Base-by-base conservation (phyloP, 1,284 basidiomycete genomes). In the Puccinia coronata region DNA sequence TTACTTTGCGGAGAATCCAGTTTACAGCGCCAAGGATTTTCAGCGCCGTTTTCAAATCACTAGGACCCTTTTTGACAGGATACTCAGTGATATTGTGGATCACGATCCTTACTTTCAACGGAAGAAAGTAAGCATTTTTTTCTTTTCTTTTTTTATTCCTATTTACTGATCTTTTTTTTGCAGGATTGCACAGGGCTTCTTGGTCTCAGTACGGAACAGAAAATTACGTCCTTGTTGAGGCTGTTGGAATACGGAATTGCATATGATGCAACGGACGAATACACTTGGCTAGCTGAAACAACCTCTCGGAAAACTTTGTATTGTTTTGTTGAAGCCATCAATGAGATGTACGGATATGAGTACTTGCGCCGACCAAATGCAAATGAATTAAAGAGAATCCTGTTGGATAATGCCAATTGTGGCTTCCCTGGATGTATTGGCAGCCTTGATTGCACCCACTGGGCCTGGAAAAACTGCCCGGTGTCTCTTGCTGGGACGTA, bases 391-490 rank as follows among this genome's bases (percentile, higher is more conserved):
- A 75, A 59, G 25, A 61, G 63, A 23, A 36, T 59, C 18, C 34
- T 75, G 5, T 43, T 12, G 16, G 14, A 31, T n/a, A 61, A 43
- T 28, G 1, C 73, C 8, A 47, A 61, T 14, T n/a, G n/a, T n/a
- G n/a, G n/a, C n/a, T n/a, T n/a, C n/a, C n/a, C n/a, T n/a, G n/a
- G n/a, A n/a, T 41, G 49, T 12, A 36, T 67, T 51, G 39, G 75
- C n/a, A 65, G 28, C n/a, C 41, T 77, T 28, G 59, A 65, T 47
- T 61, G 59, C 28, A 77, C 63, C 59, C 63, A 77, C 25, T 77
- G 75, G 61, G 16, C 31, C 4, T 78, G 47, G 76, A 78, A 69
- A 39, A 78, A 69, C n/a, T 78, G 43, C 43, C 76, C 76, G 23
- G 28, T 25, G 3, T 65, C 63, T 36, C 28, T 31, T 39, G 2